Conservation (phyloP, 164 flowering plant species). For the Umbellularia californica region DNA sequence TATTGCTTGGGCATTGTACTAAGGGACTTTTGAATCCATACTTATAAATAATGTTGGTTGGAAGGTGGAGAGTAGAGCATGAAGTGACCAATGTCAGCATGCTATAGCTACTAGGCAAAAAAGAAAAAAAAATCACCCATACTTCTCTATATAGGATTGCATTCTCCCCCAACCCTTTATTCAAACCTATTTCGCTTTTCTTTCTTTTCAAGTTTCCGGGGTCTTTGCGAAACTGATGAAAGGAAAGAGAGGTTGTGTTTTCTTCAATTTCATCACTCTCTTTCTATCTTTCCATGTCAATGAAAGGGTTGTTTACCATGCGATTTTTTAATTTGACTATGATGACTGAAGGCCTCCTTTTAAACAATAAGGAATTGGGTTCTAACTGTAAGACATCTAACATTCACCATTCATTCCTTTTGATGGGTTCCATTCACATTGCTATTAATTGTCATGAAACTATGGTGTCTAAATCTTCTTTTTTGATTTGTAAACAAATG, state of each 20-base stretch:
- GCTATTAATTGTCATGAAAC: too few species aligned
- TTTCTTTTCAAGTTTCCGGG: not conserved
- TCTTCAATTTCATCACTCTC: not conserved
- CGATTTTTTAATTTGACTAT: not conserved
- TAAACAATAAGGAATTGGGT: not conserved
- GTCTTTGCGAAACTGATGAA: not conserved
- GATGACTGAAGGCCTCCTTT: not conserved
- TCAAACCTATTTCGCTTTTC: not conserved
- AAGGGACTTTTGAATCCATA: slow-evolving; percentile 4
- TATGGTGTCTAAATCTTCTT: too few species aligned
- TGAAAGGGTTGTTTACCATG: not conserved
- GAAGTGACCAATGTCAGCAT: slow-evolving; percentile 19
- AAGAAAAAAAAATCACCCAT: not conserved
- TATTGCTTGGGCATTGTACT: slow-evolving; percentile 9
- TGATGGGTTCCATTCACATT: too few species aligned
- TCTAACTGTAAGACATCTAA: too few species aligned
- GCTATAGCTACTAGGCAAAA: not conserved
- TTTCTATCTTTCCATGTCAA: not conserved
- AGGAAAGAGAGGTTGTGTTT: not conserved
- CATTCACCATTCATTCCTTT: too few species aligned
- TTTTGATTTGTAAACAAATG: too few species aligned
- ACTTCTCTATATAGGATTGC: not conserved
- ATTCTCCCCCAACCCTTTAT: not conserved
- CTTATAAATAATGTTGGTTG: slow-evolving; percentile 23
- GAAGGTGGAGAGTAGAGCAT: not conserved